Evolutionary conservation across 2,329 filamentous ascomycete genomes (phyloP).

Genomic region (Leptographium flavum): DNA sequence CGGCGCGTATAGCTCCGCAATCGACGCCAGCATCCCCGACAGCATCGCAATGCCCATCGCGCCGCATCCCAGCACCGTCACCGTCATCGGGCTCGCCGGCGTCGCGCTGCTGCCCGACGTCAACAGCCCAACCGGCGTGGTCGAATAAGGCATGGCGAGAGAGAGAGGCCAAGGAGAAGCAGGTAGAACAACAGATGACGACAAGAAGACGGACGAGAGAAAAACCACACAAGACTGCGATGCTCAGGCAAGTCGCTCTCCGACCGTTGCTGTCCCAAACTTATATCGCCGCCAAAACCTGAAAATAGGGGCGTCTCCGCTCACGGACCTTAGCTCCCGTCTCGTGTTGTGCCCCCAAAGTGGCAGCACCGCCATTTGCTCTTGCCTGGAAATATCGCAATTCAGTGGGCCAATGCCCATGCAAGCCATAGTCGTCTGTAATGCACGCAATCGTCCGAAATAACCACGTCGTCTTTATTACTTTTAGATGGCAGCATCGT

Average conservation of each 20-base stretch:
- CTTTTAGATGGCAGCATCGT: background rate
- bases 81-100: constrained; percentile 36
- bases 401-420: background rate
- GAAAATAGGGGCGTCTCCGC: too few species aligned
- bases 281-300: too few species aligned
- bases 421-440: too few species aligned
- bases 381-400: background rate
- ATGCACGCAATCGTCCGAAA: too few species aligned
- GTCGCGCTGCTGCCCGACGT: background rate
- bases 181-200: background rate
- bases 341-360: too few species aligned
- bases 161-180: too few species aligned
- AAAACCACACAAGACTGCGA: too few species aligned
- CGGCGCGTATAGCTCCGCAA: constrained; percentile 37
- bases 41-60: constrained; percentile 80
- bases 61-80: constrained; percentile 72
- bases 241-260: too few species aligned
- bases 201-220: background rate
- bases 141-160: background rate
- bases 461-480: background rate
- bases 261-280: too few species aligned
- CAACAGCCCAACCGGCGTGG: background rate
- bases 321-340: too few species aligned
- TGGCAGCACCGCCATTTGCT: too few species aligned
- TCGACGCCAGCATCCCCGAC: constrained; percentile 60